A percentile compares a stretch with the other conserved stretches of the same genome.
Conservation (phyloP, 208 protist genomes). For the Crithidia sp. region DNA sequence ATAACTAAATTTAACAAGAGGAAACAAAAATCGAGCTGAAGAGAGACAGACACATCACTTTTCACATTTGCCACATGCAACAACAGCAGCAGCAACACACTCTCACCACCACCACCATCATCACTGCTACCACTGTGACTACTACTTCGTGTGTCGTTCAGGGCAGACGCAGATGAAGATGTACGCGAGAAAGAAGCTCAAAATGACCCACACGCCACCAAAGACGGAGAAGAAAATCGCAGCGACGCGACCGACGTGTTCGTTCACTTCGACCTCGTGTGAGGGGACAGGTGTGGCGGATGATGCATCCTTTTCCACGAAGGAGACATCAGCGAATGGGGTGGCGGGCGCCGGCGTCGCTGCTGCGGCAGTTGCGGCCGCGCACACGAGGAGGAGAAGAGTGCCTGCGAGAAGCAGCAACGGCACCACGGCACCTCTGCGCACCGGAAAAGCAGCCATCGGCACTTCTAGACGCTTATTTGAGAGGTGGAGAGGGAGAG, state of each 20-base stretch:
- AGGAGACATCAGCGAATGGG: not conserved
- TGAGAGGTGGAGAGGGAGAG: too few relatives aligned
- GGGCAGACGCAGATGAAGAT: constrained; percentile 30
- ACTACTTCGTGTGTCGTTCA: constrained; percentile 20
- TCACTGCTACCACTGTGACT: too few relatives aligned
- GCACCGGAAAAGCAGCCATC: too few relatives aligned
- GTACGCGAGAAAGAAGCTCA: constrained; percentile 18
- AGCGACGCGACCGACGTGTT: constrained; percentile 12
- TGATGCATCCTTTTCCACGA: not conserved
- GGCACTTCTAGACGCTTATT: too few relatives aligned
- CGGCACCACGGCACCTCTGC: too few relatives aligned
- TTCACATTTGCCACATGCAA: too few relatives aligned
- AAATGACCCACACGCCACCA: constrained; percentile 12
- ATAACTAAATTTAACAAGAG: not conserved
- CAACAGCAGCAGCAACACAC: too few relatives aligned
- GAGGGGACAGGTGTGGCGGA: not conserved
- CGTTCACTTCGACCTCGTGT: constrained; percentile 10
- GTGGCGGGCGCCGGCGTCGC: not conserved
- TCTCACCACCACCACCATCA: too few relatives aligned
- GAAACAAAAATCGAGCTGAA: constrained; percentile 1
- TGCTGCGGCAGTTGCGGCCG: not conserved
- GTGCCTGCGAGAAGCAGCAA: not conserved
- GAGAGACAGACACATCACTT: not conserved
- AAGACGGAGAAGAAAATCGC: constrained; percentile 23
- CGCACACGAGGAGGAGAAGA: not conserved